Conservation (phyloP, 139 green algal genomes). For the Chlamydomonas schloesseri region DNA sequence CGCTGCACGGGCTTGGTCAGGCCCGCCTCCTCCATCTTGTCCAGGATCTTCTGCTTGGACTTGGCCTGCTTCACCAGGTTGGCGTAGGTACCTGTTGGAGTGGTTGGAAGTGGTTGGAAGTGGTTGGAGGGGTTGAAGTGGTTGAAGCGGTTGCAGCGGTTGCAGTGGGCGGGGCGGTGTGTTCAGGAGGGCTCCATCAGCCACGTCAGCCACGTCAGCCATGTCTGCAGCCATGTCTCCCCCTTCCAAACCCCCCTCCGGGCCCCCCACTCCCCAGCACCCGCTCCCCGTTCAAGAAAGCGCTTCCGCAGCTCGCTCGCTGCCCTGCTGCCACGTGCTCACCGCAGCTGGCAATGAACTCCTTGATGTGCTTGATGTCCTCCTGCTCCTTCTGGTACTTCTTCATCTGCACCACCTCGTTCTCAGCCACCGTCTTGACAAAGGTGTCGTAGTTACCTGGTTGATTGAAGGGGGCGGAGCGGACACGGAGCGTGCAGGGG, state of each 20-base stretch:
- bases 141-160: too few relatives aligned
- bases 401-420: slow-evolving; percentile 96
- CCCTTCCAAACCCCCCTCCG: too few relatives aligned
- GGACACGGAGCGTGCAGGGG: too few relatives aligned
- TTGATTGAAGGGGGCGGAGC: too few relatives aligned
- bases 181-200: too few relatives aligned
- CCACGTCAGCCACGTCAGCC: too few relatives aligned
- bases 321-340: background rate
- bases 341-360: slow-evolving; percentile 74
- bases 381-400: slow-evolving; percentile 95
- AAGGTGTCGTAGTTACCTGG: slow-evolving; percentile 90
- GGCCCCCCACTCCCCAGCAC: too few relatives aligned
- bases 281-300: too few relatives aligned
- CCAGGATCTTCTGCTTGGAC: slow-evolving; percentile 88
- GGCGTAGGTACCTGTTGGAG: slow-evolving; percentile 68
- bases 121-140: too few relatives aligned
- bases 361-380: slow-evolving; percentile 86
- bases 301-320: background rate
- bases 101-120: background rate
- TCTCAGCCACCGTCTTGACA: slow-evolving; percentile 82
- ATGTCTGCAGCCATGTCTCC: too few relatives aligned
- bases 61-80: slow-evolving; percentile 88
- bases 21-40: slow-evolving; percentile 70
- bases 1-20: slow-evolving; percentile 73
- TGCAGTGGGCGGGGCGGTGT: background rate